These are phyloP conservation scores for Radiomyces spectabilis DNA, from an alignment of 192 early-diverging fungal species.

Conservation along the genomic window DNA sequence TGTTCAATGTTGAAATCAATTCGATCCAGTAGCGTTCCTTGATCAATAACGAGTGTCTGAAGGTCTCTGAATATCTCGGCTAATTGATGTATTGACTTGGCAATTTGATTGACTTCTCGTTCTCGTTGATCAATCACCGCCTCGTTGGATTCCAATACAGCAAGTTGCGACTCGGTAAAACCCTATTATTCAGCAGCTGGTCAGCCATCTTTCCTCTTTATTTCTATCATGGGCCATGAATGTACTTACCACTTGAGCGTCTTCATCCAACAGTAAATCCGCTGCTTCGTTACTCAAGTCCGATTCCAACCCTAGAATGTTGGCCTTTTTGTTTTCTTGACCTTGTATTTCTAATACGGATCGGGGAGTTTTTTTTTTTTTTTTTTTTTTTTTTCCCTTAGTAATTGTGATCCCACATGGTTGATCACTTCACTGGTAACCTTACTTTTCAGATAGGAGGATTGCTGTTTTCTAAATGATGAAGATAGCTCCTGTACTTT, in stretches of 20 bases:
- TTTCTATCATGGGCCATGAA: slow-evolving; percentile 10
- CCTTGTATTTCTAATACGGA: slow-evolving; percentile 28
- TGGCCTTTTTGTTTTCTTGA: slow-evolving; percentile 25
- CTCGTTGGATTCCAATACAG: slow-evolving; percentile 70
- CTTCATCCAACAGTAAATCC: slow-evolving; percentile 25
- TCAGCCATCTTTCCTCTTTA: background rate
- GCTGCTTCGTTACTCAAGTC: slow-evolving; percentile 20
- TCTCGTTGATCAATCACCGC: slow-evolving; percentile 75
- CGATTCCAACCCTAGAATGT: slow-evolving; percentile 25
- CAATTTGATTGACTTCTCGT: slow-evolving; percentile 88
- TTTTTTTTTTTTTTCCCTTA: no score
- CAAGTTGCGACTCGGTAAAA: slow-evolving; percentile 83
- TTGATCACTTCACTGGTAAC: background rate
- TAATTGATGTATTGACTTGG: slow-evolving; percentile 81
- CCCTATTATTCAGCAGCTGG: no score
- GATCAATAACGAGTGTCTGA: slow-evolving; percentile 95
- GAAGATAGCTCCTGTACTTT: slow-evolving; percentile 83
- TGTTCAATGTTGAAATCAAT: slow-evolving; percentile 97
- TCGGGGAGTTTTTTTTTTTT: background rate
- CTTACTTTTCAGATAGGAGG: slow-evolving; percentile 80
- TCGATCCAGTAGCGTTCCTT: slow-evolving; percentile 92
- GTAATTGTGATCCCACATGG: no score
- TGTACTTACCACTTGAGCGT: slow-evolving; percentile 28
- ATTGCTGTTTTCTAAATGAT: slow-evolving; percentile 83
- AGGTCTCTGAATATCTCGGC: slow-evolving; percentile 90